Evolutionary conservation across 352 stramenopile species (phyloP), one percentile per base, ranked within the genome.

Genomic region (Globisporangium iwayamae): DNA sequence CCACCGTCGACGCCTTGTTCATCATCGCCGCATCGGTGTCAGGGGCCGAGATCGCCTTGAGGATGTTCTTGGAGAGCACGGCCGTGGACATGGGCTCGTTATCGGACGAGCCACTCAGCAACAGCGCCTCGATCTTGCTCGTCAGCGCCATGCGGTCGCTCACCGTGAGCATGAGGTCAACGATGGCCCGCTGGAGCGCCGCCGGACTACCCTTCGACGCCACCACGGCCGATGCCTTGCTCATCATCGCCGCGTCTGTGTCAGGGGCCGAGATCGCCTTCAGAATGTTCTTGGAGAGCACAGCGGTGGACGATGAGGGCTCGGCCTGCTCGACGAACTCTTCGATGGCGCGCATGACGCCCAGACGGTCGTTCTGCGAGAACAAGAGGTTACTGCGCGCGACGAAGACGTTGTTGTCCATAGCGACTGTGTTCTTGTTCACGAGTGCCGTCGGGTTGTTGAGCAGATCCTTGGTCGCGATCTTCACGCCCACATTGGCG

Each of bases 341-440:
- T 8, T 48, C 41, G 18, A 48, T 48, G 16, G 41, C 0, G 41
- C 41, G 41, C 47, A 54, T 54, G 22, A 20, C 28, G 11, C 22
- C 63, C 43, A 76, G 22, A n/a, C 63, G 63, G 62, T 79, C 72
- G 61, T 72, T 76, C 61, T 75, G 69, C 41, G 63, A 68, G 32
- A 72, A 67, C 3, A 76, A 13, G 6, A 79, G n/a, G 59, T 79
- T 79, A 61, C 66, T 76, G 25, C 62, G 60, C 6, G 72, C 34
- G 38, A 79, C 54, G n/a, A 72, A 70, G 28, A 76, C 36, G 62
- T 79, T 79, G 64, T 79, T 79, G 66, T 74, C 61, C 38, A 47
- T 67, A n/a, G 69, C 69, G 32, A 74, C 20, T 53, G 66, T 72
- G 66, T 79, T 79, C 69, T 79, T 79, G 69, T 79, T 79, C 45